Evolutionary conservation across 176 grass and related monocot species (phyloP), one percentile per base, ranked within the genome.

Genomic region (Musa troglodytarum): DNA sequence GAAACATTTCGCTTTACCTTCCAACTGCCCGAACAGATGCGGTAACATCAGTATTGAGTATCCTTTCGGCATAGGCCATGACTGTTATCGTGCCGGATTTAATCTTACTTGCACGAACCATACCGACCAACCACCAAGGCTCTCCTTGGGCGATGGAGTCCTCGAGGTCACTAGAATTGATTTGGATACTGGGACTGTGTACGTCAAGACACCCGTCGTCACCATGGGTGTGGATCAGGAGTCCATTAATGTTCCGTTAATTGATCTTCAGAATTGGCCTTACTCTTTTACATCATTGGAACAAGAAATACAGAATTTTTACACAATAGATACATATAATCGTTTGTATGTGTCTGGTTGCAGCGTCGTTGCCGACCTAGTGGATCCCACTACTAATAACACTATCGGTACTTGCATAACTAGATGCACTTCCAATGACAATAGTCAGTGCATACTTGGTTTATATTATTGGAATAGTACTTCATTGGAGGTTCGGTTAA

Each of bases 71-170:
- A 62, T 82, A 8, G 78, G 53, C 54, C 1, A 58, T 1, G 57
- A 49, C 53, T 88, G 86, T 53, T 85, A 29, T 69, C 49, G 76
- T 0, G 21, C 53, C 0, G 77, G 72, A 2, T 86, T 89, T 71
- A 50, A 72, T 4, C 74, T 89, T 13, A 89, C 52, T 21, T 89
- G 87, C 69, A 26, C 1, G 25, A 7, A 79, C 66, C 3, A 52
- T 25, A 68, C 59, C 10, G 13, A 0, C 10, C 1, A 23, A 2
- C 50, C 34, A 6, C 11, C 55, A 1, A 83, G 15, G 54, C 77
- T 89, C 50, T 81, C 67, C 74, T 64, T 86, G 2, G 1, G 0
- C 1, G 76, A 78, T 3, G 74, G 53, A 11, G n/a, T 1, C 1
- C 25, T 22, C 24, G 83, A 68, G 54, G 0, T 78, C 1, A 71